phyloP scores from a whole-genome alignment of 176 grass and related monocot genomes.

The Musa beccarii region DNA sequence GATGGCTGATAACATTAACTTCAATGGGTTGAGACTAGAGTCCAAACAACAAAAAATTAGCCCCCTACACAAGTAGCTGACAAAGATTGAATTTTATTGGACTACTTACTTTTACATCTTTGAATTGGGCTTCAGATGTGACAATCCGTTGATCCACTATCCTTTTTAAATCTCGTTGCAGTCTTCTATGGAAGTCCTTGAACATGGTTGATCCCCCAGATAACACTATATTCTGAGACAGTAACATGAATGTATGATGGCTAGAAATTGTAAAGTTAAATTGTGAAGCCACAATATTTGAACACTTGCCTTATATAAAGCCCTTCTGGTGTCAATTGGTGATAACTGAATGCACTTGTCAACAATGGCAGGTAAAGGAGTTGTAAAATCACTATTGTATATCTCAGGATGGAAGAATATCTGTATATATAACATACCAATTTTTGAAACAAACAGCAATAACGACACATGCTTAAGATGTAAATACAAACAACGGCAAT shows the following conservation, averaged over 20 bases:
- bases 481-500: too few relatives aligned
- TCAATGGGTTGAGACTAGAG: slow-evolving; percentile 80
- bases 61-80: neutral
- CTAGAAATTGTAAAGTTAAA: neutral
- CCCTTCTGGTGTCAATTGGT: slow-evolving; percentile 91
- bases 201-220: slow-evolving; percentile 98
- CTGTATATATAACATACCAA: slow-evolving; percentile 26
- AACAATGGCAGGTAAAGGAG: slow-evolving; percentile 68
- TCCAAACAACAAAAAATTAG: slow-evolving; percentile 15
- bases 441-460: slow-evolving; percentile 9
- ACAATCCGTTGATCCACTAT: slow-evolving; percentile 79
- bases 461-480: neutral
- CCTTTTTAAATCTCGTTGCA: slow-evolving; percentile 91
- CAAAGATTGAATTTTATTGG: slow-evolving; percentile 17
- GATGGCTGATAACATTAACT: slow-evolving; percentile 90
- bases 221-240: slow-evolving; percentile 86
- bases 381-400: slow-evolving; percentile 64
- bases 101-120: slow-evolving; percentile 53
- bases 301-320: slow-evolving; percentile 78
- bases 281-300: neutral
- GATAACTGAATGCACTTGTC: slow-evolving; percentile 97
- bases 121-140: slow-evolving; percentile 44
- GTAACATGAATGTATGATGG: neutral
- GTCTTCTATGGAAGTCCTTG: slow-evolving; percentile 97
- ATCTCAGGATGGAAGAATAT: slow-evolving; percentile 99